Evolutionary conservation across 805 yeast genomes (phyloP).

Genomic region (Candida stauntonica): DNA sequence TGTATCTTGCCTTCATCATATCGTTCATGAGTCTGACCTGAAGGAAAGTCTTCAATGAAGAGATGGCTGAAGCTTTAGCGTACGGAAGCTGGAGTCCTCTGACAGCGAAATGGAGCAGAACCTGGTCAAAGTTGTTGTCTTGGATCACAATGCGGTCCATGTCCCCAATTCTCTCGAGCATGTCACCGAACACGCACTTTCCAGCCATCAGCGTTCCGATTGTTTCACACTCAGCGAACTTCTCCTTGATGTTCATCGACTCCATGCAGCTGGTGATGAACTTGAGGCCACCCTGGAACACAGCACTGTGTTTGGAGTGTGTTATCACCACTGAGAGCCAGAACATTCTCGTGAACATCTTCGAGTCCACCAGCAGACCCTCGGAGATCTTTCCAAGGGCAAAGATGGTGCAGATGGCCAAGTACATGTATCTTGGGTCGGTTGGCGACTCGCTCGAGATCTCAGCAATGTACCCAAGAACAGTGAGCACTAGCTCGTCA

Average conservation of each 20-base stretch:
- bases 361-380: constrained; percentile 33
- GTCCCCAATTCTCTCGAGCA: constrained; percentile 40
- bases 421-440: constrained; percentile 21
- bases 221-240: constrained; percentile 23
- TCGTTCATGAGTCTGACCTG: constrained; percentile 38
- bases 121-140: constrained; percentile 45
- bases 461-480: constrained; percentile 31
- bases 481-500: constrained; percentile 43
- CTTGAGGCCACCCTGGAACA: constrained; percentile 38
- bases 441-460: constrained; percentile 29
- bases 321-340: constrained; percentile 35
- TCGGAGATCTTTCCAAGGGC: constrained; percentile 37
- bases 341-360: constrained; percentile 29
- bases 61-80: constrained; percentile 45
- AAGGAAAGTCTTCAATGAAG: constrained; percentile 40
- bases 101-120: constrained; percentile 42
- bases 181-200: constrained; percentile 34
- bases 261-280: constrained; percentile 34
- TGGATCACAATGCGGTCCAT: constrained; percentile 36
- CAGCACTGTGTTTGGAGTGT: constrained; percentile 31
- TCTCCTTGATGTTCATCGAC: constrained; percentile 30
- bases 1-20: constrained; percentile 10
- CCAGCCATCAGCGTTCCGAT: constrained; percentile 29
- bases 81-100: constrained; percentile 60
- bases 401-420: constrained; percentile 34